A percentile compares a stretch with the other conserved stretches of the same genome.
These are phyloP conservation scores for Melampsora americana DNA, from an alignment of 1,284 basidiomycete species.

Conservation along the genomic window DNA sequence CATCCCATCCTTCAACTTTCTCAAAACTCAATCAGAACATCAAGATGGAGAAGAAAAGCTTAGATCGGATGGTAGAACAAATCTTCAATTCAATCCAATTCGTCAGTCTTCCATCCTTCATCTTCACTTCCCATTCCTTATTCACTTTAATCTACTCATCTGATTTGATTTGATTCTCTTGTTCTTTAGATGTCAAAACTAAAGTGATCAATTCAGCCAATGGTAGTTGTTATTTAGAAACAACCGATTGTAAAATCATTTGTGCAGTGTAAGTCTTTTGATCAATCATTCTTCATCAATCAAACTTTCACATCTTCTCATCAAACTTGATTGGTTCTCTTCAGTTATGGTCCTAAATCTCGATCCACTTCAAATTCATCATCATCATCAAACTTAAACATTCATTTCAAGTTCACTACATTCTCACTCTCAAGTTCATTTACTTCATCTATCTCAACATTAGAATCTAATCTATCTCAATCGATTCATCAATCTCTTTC, in stretches of 20 bases:
- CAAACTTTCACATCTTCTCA: too few relatives aligned
- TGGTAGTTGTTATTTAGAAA: conserved; percentile 28
- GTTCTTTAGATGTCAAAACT: conserved; percentile 8
- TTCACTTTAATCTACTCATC: not conserved
- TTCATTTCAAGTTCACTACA: conserved; percentile 25
- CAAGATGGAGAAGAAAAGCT: not conserved
- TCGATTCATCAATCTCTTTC: conserved; percentile 18
- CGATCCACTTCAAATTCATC: conserved; percentile 21
- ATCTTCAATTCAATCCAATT: conserved; percentile 6
- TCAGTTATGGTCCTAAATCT: conserved; percentile 29
- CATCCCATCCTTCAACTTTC: not conserved
- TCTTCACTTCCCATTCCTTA: too few relatives aligned
- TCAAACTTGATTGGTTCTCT: too few relatives aligned
- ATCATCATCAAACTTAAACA: conserved; percentile 4
- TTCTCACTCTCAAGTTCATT: conserved; percentile 9
- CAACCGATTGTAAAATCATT: conserved; percentile 19
- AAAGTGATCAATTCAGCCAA: conserved; percentile 21
- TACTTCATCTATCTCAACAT: not conserved
- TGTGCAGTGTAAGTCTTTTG: conserved; percentile 27
- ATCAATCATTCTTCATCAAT: too few relatives aligned
- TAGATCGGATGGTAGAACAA: conserved; percentile 20
- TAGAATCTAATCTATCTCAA: conserved; percentile 16
- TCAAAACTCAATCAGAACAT: not conserved
- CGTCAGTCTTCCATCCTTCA: not conserved
- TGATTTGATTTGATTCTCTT: not conserved